These are phyloP conservation scores for Cystobasidium tubakii DNA, from an alignment of 768 basidiomycete species.

Conservation along the genomic window DNA sequence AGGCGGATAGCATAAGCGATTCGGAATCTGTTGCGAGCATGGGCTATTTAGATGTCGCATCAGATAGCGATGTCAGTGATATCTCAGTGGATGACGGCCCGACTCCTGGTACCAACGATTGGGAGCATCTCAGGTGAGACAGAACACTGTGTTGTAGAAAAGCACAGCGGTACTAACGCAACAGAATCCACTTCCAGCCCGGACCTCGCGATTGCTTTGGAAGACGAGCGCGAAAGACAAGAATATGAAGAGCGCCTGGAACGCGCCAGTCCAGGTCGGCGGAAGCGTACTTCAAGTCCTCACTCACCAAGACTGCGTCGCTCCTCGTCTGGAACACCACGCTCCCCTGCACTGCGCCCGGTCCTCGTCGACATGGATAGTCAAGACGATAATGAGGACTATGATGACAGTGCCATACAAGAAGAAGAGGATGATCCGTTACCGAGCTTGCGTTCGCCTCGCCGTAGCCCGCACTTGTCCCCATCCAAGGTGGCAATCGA, in stretches of 20 bases:
- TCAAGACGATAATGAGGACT: constrained; percentile 35
- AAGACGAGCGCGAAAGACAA: constrained; percentile 43
- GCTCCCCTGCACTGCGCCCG: constrained; percentile 45
- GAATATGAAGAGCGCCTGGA: constrained; percentile 8
- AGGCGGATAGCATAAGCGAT: constrained; percentile 82
- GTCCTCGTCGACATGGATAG: constrained; percentile 44
- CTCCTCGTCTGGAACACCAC: constrained; percentile 41
- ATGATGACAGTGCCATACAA: constrained; percentile 1
- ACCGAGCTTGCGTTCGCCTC: constrained; percentile 10
- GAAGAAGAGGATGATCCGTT: constrained; percentile 17
- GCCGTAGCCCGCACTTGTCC: constrained; percentile 23
- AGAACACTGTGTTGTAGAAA: not conserved
- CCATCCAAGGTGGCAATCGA: constrained; percentile 28
- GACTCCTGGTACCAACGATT: constrained; percentile 38
- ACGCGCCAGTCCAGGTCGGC: constrained; percentile 12
- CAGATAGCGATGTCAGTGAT: constrained; percentile 48
- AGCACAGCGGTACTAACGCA: not conserved
- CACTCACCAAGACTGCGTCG: constrained; percentile 40
- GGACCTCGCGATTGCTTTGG: constrained; percentile 44
- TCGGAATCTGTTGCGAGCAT: constrained; percentile 77
- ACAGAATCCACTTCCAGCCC: constrained; percentile 41
- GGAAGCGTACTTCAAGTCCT: constrained; percentile 36
- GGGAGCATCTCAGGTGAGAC: constrained; percentile 45
- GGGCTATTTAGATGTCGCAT: constrained; percentile 70
- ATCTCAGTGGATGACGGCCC: constrained; percentile 38